Conservation (phyloP, 768 basidiomycete genomes). For the Porphyrellus cyaneotinctus region DNA sequence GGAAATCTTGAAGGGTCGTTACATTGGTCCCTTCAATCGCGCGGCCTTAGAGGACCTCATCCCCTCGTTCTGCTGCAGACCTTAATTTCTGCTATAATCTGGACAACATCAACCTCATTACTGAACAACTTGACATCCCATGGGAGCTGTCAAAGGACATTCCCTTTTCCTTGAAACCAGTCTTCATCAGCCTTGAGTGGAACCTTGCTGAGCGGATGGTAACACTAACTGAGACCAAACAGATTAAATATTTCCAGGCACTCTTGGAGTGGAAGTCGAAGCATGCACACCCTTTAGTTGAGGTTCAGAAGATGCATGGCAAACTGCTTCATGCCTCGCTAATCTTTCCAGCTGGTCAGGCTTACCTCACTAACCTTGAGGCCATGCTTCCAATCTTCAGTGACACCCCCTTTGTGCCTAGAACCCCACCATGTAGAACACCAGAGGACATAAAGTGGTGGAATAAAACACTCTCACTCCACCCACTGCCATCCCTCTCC, state of each 20-base stretch:
- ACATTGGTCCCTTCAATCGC: too few species aligned
- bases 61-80: too few species aligned
- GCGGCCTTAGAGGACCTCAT: too few species aligned
- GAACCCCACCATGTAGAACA: neutral
- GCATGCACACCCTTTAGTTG: neutral
- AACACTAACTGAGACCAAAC: too few species aligned
- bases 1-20: too few species aligned
- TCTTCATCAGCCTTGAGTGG: too few species aligned
- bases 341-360: neutral
- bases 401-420: neutral
- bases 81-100: too few species aligned
- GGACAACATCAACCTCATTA: too few species aligned
- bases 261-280: fast-evolving
- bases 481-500: neutral
- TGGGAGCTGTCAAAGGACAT: too few species aligned
- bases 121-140: too few species aligned
- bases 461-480: neutral
- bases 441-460: neutral
- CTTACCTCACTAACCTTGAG: neutral
- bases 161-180: too few species aligned
- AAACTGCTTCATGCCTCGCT: neutral
- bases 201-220: too few species aligned
- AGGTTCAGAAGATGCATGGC: neutral
- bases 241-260: neutral
- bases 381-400: neutral